phyloP scores from a whole-genome alignment of 768 basidiomycete genomes.

The Wakefieldia striispora region DNA sequence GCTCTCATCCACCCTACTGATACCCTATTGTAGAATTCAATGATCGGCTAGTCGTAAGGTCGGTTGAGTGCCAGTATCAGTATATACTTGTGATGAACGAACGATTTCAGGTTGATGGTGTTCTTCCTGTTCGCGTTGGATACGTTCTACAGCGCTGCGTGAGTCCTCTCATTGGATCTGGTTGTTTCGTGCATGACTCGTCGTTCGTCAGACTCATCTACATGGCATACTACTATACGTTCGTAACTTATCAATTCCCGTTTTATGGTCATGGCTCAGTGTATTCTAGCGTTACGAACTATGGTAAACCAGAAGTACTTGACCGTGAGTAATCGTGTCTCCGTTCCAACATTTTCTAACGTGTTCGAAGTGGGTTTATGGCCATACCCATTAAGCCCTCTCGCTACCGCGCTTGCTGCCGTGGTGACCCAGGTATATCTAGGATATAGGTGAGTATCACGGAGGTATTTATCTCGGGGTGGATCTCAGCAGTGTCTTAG shows the following conservation, averaged over 20 bases:
- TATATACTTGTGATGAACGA: background rate
- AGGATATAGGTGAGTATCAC: too few species aligned
- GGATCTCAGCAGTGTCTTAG: too few species aligned
- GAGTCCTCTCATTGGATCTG: background rate
- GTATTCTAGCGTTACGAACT: background rate
- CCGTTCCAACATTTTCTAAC: slow-evolving; percentile 7
- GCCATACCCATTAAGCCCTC: too few species aligned
- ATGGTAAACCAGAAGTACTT: slow-evolving; percentile 12
- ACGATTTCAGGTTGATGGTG: slow-evolving; percentile 13
- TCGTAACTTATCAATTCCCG: background rate
- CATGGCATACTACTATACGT: slow-evolving; percentile 20
- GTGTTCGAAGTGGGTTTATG: too few species aligned
- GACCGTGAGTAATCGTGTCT: background rate
- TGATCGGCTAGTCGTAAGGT: slow-evolving; percentile 12
- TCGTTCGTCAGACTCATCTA: slow-evolving; percentile 13
- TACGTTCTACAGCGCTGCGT: slow-evolving; percentile 18
- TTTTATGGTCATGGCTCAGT: background rate
- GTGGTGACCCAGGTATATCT: too few species aligned
- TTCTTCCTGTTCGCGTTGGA: slow-evolving; percentile 17
- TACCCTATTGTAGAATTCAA: slow-evolving; percentile 9
- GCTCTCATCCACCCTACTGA: background rate
- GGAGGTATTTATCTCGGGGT: too few species aligned
- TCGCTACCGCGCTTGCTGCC: too few species aligned
- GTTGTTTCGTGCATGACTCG: background rate
- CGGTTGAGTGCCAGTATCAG: background rate